These are phyloP conservation scores for Acacia concinna DNA, from an alignment of 331 rosid species.

Conservation along the genomic window DNA sequence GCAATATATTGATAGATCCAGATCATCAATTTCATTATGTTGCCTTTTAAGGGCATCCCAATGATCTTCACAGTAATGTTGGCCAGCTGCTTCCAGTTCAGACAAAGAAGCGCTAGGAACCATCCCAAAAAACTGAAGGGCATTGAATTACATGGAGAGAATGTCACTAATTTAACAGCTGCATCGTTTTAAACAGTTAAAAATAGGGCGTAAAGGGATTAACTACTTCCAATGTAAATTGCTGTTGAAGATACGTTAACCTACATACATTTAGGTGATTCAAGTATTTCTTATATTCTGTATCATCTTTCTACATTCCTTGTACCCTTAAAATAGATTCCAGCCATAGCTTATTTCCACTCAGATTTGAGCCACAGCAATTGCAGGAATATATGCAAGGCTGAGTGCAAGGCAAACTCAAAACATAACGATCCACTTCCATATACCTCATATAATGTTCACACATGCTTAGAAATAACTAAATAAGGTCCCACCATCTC, in stretches of 20 bases:
- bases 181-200: not conserved
- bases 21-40: conserved; percentile 39
- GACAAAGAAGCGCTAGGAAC: conserved; percentile 43
- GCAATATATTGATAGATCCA: conserved; percentile 46
- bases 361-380: not conserved
- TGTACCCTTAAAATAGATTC: not conserved
- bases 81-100: conserved; percentile 49
- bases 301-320: not conserved
- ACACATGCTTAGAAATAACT: not conserved
- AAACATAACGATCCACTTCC: not conserved
- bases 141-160: not conserved
- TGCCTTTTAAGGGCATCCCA: conserved; percentile 47
- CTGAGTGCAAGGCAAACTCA: not conserved
- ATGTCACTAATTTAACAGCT: conserved; percentile 14
- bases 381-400: not conserved
- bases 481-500: not conserved
- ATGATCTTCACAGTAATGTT: conserved; percentile 48
- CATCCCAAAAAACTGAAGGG: conserved; percentile 50
- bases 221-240: not conserved
- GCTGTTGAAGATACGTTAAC: not conserved
- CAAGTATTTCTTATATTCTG: not conserved
- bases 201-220: not conserved
- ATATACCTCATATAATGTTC: not conserved
- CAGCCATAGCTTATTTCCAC: not conserved
- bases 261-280: not conserved